Base-by-base conservation (phyloP, 2,329 filamentous ascomycete genomes). In the Claviceps quebecensis region DNA sequence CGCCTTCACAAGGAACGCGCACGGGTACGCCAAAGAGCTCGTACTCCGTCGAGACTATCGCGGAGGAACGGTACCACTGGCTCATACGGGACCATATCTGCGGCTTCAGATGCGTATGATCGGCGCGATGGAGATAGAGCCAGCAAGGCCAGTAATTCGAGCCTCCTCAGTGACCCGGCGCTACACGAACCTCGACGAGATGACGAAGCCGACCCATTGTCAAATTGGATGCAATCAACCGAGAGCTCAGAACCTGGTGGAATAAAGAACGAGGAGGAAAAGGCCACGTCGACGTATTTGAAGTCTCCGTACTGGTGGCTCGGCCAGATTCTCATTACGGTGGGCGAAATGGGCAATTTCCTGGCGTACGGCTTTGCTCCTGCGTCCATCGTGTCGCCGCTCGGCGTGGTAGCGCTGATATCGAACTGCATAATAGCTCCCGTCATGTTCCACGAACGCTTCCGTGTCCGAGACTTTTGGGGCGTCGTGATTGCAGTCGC, bases 401-500 rank as follows among this genome's bases (percentile, higher is more conserved):
- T 98, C 5, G 93, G 93, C 9, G 93, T 98, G n/a, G 93, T 98
- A 13, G 93, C 93, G 2, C 73, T 98, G 55, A 83, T 98, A 45
- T 95, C 90, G 45, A 98, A 98, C 69, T 98, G 93, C 67, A 80
- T 98, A 54, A 95, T 98, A 63, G 93, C 93, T 2, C 93, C 93
- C 0, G 82, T 93, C 55, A 83, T 98, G 74, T 83, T 98, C 57
- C 90, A 95, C 63, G 93, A 98, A 69, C 76, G 75, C 48, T 96
- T 98, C 62, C 83, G 93, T 37, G 76, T 75, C 58, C 80, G 88
- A 48, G 93, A 98, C 67, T 84, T 89, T 46, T 81, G 87, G 70
- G 93, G 93, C 9, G 91, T 98, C 5, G 65, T 95, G 29, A 80
- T 97, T 56, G 87, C 93, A 26, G 82, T 97, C 45, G 83, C 74